Percentiles rank a stretch among this genome's conserved stretches.
Conservation (phyloP, 148 eudicot species). For the Chenopodium berlandieri region DNA sequence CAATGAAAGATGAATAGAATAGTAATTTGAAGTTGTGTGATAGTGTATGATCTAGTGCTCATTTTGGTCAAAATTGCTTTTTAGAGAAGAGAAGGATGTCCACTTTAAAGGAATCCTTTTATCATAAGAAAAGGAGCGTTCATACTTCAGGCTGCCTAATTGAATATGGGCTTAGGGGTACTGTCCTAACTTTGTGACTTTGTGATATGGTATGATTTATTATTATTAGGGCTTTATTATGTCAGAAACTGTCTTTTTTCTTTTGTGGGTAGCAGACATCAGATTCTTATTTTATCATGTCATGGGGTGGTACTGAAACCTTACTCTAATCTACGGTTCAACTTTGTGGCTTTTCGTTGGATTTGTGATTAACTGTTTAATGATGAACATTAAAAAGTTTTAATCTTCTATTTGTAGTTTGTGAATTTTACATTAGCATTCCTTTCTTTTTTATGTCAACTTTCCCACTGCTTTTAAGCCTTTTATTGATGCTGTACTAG, state of each 20-base stretch:
- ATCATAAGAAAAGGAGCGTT: slow-evolving; percentile 27
- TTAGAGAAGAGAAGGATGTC: slow-evolving; percentile 34
- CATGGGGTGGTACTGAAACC: not conserved
- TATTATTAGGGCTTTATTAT: not conserved
- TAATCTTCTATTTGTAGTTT: not conserved
- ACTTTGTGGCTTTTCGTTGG: not conserved
- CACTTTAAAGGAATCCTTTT: slow-evolving; percentile 32
- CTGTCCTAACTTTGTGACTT: not conserved
- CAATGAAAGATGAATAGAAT: not conserved
- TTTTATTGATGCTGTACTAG: not conserved
- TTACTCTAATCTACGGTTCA: not conserved
- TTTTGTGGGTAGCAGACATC: slow-evolving; percentile 17
- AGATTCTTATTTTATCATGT: slow-evolving; percentile 19
- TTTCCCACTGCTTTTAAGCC: not conserved
- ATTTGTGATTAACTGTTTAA: not conserved
- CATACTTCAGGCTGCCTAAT: slow-evolving; percentile 22
- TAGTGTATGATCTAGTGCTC: slow-evolving; percentile 11
- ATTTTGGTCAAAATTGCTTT: slow-evolving; percentile 29
- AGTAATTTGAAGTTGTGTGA: slow-evolving; percentile 4
- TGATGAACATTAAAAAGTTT: not conserved
- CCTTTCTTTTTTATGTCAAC: not conserved
- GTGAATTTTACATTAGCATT: not conserved
- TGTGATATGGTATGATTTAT: not conserved
- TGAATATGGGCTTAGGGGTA: slow-evolving; percentile 9
- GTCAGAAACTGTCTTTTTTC: not conserved